Evolutionary conservation across 1,139 yeast genomes (phyloP).

Genomic region (Arxiozyma heterogenica): DNA sequence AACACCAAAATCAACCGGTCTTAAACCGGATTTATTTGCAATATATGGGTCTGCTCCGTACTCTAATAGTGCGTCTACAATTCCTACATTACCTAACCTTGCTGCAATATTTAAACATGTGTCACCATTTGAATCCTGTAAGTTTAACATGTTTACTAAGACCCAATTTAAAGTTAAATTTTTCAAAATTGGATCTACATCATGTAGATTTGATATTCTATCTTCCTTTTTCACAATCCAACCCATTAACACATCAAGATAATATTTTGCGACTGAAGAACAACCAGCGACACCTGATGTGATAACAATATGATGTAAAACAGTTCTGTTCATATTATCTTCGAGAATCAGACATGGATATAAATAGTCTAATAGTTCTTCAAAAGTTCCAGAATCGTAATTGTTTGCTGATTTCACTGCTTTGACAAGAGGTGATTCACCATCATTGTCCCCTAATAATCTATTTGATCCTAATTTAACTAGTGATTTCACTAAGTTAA

Average conservation of each 20-base stretch:
- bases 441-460: slow-evolving; percentile 67
- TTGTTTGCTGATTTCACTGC: slow-evolving; percentile 86
- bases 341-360: slow-evolving; percentile 68
- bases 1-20: slow-evolving; percentile 76
- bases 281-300: slow-evolving; percentile 68
- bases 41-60: slow-evolving; percentile 78
- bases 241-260: slow-evolving; percentile 66
- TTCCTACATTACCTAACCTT: slow-evolving; percentile 71
- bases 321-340: slow-evolving; percentile 73
- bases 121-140: slow-evolving; percentile 78
- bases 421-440: slow-evolving; percentile 85
- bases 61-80: slow-evolving; percentile 70
- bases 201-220: not conserved
- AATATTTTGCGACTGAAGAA: slow-evolving; percentile 63
- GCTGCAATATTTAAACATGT: slow-evolving; percentile 87
- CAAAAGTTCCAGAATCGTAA: slow-evolving; percentile 66
- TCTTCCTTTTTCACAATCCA: slow-evolving; percentile 52
- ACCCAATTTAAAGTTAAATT: slow-evolving; percentile 49
- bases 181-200: slow-evolving; percentile 35
- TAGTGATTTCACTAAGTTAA: slow-evolving; percentile 62
- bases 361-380: slow-evolving; percentile 57
- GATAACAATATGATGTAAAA: slow-evolving; percentile 84
- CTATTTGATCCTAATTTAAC: slow-evolving; percentile 56
- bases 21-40: slow-evolving; percentile 74
- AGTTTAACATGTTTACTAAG: slow-evolving; percentile 58